Conservation (phyloP, 2,329 filamentous ascomycete genomes). For the Botryotinia calthae region DNA sequence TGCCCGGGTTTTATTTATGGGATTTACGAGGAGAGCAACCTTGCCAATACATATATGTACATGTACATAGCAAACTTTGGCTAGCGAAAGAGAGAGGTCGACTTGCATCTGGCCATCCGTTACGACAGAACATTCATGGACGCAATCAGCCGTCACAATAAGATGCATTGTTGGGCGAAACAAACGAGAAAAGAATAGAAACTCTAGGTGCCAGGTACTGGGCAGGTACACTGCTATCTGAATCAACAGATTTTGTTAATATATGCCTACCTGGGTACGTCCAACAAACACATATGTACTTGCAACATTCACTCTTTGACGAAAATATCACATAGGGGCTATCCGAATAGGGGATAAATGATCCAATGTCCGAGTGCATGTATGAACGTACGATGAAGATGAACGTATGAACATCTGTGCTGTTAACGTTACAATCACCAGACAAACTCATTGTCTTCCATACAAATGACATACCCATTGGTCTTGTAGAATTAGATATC, state of each 20-base stretch:
- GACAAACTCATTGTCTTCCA: background rate
- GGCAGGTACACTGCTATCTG: background rate
- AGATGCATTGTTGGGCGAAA: background rate
- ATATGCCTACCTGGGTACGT: background rate
- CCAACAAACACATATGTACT: background rate
- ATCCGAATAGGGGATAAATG: background rate
- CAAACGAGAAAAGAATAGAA: background rate
- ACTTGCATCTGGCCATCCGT: background rate
- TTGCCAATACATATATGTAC: no score
- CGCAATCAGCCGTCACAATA: background rate
- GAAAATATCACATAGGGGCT: background rate
- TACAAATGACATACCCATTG: no score
- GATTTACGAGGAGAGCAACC: background rate
- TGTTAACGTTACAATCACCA: background rate
- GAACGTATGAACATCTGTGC: background rate
- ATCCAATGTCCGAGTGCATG: background rate
- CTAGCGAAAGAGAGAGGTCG: background rate
- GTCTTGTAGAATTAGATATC: background rate
- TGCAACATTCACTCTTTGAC: background rate
- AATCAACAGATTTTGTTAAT: background rate
- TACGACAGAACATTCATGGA: background rate
- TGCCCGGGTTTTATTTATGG: background rate
- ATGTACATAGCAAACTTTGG: background rate
- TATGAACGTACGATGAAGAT: background rate
- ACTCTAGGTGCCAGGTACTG: no score